Base-by-base conservation (phyloP, 2,329 filamentous ascomycete species). In the Diplodia intermedia region DNA sequence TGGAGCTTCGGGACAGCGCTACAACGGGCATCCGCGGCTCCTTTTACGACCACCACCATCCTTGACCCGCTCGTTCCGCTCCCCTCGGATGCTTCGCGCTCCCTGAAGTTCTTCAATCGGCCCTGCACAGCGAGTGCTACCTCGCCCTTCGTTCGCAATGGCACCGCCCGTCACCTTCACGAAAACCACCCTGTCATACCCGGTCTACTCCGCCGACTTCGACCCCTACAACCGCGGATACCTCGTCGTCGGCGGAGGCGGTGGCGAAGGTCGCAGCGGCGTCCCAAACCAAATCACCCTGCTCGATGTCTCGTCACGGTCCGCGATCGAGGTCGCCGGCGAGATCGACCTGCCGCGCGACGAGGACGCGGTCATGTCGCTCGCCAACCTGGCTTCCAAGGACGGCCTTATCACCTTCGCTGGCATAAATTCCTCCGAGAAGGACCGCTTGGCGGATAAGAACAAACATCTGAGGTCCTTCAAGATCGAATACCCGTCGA, bases 381-480 rank as follows among this genome's bases (percentile, higher is more conserved):
- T 97, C 61, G 92, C 89, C 52, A 87, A 90, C 65, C 89, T 92
- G 9, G 71, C 86, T 81, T 75, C 85, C 75, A 79, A 86, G 82
- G 79, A 89, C 85, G 73, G 83, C 76, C 63, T 86, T 75, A 77
- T 84, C 75, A 71, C 85, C 73, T 76, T 91, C 71, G 92, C 93
- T 31, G 93, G 93, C 66, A 90, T 97, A 81, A 97, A 97, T 78
- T 93, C 92, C 69, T 91, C 90, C 69, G 85, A 88, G 56, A 86
- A 85, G 6, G 89, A 93, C 68, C 85, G 94, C 71, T 84, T 89
- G 72, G 88, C 89, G 71, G 91, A 91, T 71, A 90, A 88, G 76
- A 97, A 97, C 77, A 86, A 91, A 75, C 94, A 97, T 80, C 88
- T 98, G 71, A 88, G 93, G 71, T 86, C 91, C 11, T 91, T 97